A percentile compares a stretch with the other conserved stretches of the same genome.
Evolutionary conservation across 257 asterid species (phyloP).

Genomic region (Linderniella brevidens): DNA sequence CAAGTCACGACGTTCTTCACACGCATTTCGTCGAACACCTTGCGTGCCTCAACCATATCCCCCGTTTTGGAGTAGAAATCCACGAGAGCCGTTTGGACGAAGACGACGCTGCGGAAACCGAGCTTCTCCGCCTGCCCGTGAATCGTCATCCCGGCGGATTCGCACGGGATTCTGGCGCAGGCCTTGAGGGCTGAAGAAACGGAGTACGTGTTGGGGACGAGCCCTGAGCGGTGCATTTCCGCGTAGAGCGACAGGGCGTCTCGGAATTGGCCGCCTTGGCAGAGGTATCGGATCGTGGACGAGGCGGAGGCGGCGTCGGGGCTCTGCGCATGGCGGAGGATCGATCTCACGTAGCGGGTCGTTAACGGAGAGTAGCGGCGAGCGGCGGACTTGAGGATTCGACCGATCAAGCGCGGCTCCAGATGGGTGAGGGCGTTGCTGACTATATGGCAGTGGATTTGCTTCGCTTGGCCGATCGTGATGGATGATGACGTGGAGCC

Average conservation of each 20-base stretch:
- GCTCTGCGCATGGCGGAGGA: slow-evolving; percentile 21
- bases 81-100: slow-evolving; percentile 66
- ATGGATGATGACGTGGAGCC: slow-evolving; percentile 10
- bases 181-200: slow-evolving; percentile 55
- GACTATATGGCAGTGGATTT: slow-evolving; percentile 49
- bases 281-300: slow-evolving; percentile 41
- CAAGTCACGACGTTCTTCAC: slow-evolving; percentile 66
- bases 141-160: slow-evolving; percentile 35
- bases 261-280: slow-evolving; percentile 37
- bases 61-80: slow-evolving; percentile 66
- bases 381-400: slow-evolving; percentile 19
- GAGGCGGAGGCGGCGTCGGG: slow-evolving; percentile 30
- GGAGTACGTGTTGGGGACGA: slow-evolving; percentile 48
- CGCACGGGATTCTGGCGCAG: slow-evolving; percentile 34
- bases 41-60: slow-evolving; percentile 44
- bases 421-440: slow-evolving; percentile 22
- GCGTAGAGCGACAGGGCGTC: slow-evolving; percentile 41
- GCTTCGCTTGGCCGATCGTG: slow-evolving; percentile 29
- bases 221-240: slow-evolving; percentile 29
- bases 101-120: slow-evolving; percentile 38
- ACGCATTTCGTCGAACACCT: slow-evolving; percentile 52
- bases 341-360: slow-evolving; percentile 20
- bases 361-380: slow-evolving; percentile 13
- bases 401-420: slow-evolving; percentile 28
- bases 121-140: slow-evolving; percentile 57